A percentile compares a stretch with the other conserved stretches of the same genome.
Conservation (phyloP, 1,139 yeast species). For the Hemisphaericaspora xylanilytica region DNA sequence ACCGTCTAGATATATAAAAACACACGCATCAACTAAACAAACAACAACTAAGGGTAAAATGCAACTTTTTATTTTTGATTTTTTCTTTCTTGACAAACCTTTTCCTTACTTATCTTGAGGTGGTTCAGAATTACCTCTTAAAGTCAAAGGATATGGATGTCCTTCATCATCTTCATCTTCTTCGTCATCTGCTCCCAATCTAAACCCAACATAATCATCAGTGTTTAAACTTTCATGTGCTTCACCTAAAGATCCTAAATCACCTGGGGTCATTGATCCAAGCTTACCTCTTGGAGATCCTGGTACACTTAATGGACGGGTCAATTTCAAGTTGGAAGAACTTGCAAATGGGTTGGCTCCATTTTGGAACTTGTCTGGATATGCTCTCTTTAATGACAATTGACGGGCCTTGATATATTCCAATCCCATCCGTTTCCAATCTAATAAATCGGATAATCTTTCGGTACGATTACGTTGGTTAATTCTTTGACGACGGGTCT, state of each 20-base stretch:
- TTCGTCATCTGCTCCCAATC: slow-evolving; percentile 58
- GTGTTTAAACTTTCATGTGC: slow-evolving; percentile 70
- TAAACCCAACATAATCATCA: slow-evolving; percentile 80
- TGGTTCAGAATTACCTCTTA: slow-evolving; percentile 46
- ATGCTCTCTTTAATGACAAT: slow-evolving; percentile 87
- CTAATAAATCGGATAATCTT: slow-evolving; percentile 85
- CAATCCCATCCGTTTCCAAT: slow-evolving; percentile 97
- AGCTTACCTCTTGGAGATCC: slow-evolving; percentile 77
- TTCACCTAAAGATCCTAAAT: slow-evolving; percentile 93
- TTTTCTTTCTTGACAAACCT: background rate
- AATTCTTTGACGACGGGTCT: slow-evolving; percentile 94
- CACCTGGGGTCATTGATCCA: slow-evolving; percentile 94
- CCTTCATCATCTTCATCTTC: slow-evolving; percentile 36
- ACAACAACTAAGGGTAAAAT: too few species aligned
- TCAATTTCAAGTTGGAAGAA: slow-evolving; percentile 60
- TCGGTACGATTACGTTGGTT: slow-evolving; percentile 98
- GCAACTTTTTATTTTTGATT: too few species aligned
- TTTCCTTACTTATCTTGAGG: slow-evolving; percentile 19
- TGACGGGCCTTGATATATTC: slow-evolving; percentile 96
- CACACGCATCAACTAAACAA: too few species aligned
- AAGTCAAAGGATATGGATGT: slow-evolving; percentile 40
- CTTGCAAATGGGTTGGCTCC: slow-evolving; percentile 62
- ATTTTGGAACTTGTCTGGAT: slow-evolving; percentile 77
- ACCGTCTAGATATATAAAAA: too few species aligned
- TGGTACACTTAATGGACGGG: slow-evolving; percentile 92